Evolutionary conservation across 805 yeast species (phyloP).

Genomic region (Metschnikowia similis): DNA sequence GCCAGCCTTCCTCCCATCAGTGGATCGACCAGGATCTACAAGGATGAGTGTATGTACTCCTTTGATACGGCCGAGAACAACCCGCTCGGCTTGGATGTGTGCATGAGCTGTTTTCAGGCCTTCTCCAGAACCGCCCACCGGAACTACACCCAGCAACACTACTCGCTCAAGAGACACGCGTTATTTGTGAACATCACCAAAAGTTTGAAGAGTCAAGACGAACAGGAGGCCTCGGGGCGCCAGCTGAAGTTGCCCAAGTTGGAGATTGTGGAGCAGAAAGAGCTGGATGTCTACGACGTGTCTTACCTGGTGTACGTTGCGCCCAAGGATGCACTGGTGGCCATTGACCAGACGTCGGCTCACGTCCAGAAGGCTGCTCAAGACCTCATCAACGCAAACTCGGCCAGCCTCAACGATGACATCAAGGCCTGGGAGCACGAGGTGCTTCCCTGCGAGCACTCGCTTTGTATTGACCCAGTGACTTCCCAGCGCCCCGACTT

Average conservation of each 20-base stretch:
- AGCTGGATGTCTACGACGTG: slow-evolving; percentile 57
- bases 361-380: slow-evolving; percentile 31
- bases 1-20: slow-evolving; percentile 22
- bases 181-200: slow-evolving; percentile 58
- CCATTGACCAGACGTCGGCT: slow-evolving; percentile 21
- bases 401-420: slow-evolving; percentile 60
- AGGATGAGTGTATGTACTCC: slow-evolving; percentile 88
- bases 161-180: slow-evolving; percentile 47
- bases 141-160: slow-evolving; percentile 58
- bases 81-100: slow-evolving; percentile 62
- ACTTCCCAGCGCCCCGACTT: slow-evolving; percentile 34
- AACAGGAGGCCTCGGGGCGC: slow-evolving; percentile 5
- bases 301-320: slow-evolving; percentile 39
- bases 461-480: slow-evolving; percentile 45
- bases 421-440: slow-evolving; percentile 91
- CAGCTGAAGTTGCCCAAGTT: slow-evolving; percentile 54
- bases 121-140: slow-evolving; percentile 44
- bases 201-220: slow-evolving; percentile 34
- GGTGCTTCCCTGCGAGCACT: slow-evolving; percentile 74
- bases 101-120: slow-evolving; percentile 69
- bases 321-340: slow-evolving; percentile 22
- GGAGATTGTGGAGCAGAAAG: slow-evolving; percentile 60
- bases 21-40: slow-evolving; percentile 46
- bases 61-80: slow-evolving; percentile 62
- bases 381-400: slow-evolving; percentile 51